A percentile compares a stretch with the other conserved stretches of the same genome.
Conservation (phyloP, 805 yeast species). For the Hanseniaspora nectarophila region DNA sequence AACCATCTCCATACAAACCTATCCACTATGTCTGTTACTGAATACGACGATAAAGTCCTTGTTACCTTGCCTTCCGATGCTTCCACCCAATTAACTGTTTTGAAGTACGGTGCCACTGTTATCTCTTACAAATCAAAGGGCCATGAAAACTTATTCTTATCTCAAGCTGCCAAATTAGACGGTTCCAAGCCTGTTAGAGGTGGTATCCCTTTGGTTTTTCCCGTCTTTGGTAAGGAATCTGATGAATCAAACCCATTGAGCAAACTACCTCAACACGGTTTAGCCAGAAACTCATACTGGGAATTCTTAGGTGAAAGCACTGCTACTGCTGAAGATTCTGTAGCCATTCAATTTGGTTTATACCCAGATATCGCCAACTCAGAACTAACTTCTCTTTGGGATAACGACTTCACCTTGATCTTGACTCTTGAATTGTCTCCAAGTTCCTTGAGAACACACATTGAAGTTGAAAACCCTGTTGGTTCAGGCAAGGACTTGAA, state of each 20-base stretch:
- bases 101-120: constrained; percentile 82
- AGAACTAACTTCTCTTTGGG: constrained; percentile 52
- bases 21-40: constrained; percentile 46
- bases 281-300: constrained; percentile 85
- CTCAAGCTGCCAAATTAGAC: constrained; percentile 68
- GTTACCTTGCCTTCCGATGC: constrained; percentile 44
- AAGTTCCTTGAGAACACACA: constrained; percentile 50
- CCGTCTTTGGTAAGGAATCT: constrained; percentile 62
- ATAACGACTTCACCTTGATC: constrained; percentile 62
- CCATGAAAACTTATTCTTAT: constrained; percentile 73
- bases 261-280: constrained; percentile 86
- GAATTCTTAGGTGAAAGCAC: constrained; percentile 81
- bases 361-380: constrained; percentile 70
- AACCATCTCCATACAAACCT: neutral
- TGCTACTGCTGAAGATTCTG: constrained; percentile 36
- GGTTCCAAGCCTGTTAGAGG: constrained; percentile 94
- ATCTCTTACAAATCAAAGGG: constrained; percentile 66
- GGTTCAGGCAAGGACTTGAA: constrained; percentile 42
- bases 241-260: constrained; percentile 39
- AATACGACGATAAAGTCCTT: constrained; percentile 49
- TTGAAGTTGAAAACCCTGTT: constrained; percentile 68
- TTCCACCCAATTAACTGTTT: constrained; percentile 49
- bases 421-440: constrained; percentile 52
- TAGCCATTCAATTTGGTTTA: constrained; percentile 80
- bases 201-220: constrained; percentile 93